Conservation (phyloP, 2,329 filamentous ascomycete genomes). For the Colletotrichum lini region DNA sequence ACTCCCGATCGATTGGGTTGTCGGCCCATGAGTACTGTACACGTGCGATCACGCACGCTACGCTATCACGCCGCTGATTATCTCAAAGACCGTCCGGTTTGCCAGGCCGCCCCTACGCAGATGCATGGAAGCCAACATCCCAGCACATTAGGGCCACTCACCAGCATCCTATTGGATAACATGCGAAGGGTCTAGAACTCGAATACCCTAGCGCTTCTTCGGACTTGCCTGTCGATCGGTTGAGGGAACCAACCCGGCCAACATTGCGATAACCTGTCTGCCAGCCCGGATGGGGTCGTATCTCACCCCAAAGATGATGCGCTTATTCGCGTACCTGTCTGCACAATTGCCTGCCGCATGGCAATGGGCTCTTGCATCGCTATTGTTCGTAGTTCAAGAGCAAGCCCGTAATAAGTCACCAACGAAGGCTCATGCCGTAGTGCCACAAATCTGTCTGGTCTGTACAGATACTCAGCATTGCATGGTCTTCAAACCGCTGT, state of each 20-base stretch:
- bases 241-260: not conserved
- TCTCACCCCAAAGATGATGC: not conserved
- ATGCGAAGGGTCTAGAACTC: not conserved
- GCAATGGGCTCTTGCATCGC: not conserved
- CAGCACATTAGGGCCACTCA: slow-evolving; percentile 6
- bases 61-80: not conserved
- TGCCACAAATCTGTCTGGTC: not conserved
- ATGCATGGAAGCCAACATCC: slow-evolving; percentile 6
- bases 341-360: slow-evolving; percentile 5
- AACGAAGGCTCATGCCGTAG: not conserved
- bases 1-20: slow-evolving; percentile 1
- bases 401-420: not conserved
- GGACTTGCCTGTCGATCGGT: slow-evolving; percentile 20
- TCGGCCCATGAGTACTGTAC: slow-evolving; percentile 10
- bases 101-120: not conserved
- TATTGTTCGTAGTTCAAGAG: not conserved
- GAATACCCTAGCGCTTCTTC: not conserved
- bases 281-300: not conserved
- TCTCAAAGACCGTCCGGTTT: slow-evolving; percentile 2
- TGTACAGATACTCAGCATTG: not conserved
- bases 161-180: slow-evolving; percentile 8
- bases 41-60: not conserved
- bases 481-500: not conserved
- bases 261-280: not conserved
- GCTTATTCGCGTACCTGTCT: slow-evolving; percentile 7